A percentile compares a stretch with the other conserved stretches of the same genome.
Conservation (phyloP, 2,329 filamentous ascomycete species). For the Cladosporium austrohemisphaericum region DNA sequence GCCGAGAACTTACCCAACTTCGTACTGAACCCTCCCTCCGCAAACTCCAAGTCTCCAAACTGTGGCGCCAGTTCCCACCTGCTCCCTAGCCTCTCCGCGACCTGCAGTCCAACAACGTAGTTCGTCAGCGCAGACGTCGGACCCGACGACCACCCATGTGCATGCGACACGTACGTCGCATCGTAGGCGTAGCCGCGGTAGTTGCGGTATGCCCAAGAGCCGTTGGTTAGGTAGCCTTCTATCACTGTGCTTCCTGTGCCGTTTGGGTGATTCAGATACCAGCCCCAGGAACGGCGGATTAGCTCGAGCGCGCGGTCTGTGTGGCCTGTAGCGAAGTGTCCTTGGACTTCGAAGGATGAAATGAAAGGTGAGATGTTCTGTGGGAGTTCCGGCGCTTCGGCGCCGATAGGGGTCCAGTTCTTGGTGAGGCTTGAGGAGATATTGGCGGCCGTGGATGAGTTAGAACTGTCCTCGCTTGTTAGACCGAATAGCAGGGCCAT, state of each 20-base stretch:
- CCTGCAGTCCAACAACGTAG: slow-evolving; percentile 43
- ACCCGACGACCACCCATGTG: slow-evolving; percentile 51
- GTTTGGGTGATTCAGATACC: slow-evolving; percentile 52
- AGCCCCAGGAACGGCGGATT: slow-evolving; percentile 49
- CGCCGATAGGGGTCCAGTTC: slow-evolving; percentile 44
- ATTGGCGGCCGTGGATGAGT: not conserved
- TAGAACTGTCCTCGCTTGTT: slow-evolving; percentile 28
- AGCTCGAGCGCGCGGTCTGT: slow-evolving; percentile 40
- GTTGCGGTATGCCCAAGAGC: slow-evolving; percentile 42
- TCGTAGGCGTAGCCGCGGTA: not conserved
- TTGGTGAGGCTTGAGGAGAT: slow-evolving; percentile 34
- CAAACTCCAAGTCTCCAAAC: slow-evolving; percentile 42
- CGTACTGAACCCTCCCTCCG: slow-evolving; percentile 47
- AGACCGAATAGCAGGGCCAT: slow-evolving; percentile 41
- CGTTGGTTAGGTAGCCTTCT: slow-evolving; percentile 48
- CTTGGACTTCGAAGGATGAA: slow-evolving; percentile 45
- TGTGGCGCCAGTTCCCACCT: slow-evolving; percentile 45
- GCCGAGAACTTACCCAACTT: slow-evolving; percentile 41
- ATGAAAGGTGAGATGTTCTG: slow-evolving; percentile 49
- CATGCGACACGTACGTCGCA: slow-evolving; percentile 49
- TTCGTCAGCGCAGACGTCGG: slow-evolving; percentile 45
- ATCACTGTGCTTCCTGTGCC: slow-evolving; percentile 54
- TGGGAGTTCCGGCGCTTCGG: slow-evolving; percentile 46
- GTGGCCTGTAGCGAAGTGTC: slow-evolving; percentile 42
- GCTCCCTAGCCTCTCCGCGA: slow-evolving; percentile 38